Evolutionary conservation across 2,329 filamentous ascomycete species (phyloP), one percentile per base, ranked within the genome.

Genomic region (Fusarium sp.): DNA sequence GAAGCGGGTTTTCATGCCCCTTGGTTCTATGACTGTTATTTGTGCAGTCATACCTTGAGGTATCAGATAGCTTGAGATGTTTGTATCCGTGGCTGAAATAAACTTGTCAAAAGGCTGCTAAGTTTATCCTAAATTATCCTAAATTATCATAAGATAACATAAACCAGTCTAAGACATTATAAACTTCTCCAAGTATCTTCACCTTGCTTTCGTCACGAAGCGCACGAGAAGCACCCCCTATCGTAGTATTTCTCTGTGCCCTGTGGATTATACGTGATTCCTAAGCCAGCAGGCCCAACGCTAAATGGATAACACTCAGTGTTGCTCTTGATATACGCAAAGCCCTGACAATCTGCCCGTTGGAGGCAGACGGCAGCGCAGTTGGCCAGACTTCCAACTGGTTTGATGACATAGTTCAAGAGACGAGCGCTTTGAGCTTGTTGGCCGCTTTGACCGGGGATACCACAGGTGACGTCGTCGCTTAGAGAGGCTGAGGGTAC

Each of bases 321-420:
- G 9, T n/a, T 55, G 6, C 67, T 50, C 24, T 60, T 74, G 14
- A 59, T 39, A 32, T 74, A 76, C 1, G 63, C 60, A n/a, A 75
- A 76, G 1, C 74, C 69, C 17, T 62, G 32, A 13, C 72, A 76
- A n/a, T 65, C 69, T 24, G 48, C 34, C 7, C 62, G 63, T 9
- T 68, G 58, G 6, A 76, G 60, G 28, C 74, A 76, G 18, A 68
- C 47, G 5, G 68, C 54, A 12, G 68, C 71, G 11, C 74, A 76
- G 12, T 60, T 70, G 6, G 48, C 28, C 1, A 76, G 52, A 26
- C 60, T 76, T 26, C 71, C 66, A 13, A 76, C 74, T 7, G 72
- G 63, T 17, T 66, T 76, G 59, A 68, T 58, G n/a, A 61, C 26
- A 26, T 61, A 75, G 41, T 70, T 60, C 2, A 58, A 42, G 2